phyloP scores from a whole-genome alignment of 306 rosid species.

The Trifolium fragiferum region DNA sequence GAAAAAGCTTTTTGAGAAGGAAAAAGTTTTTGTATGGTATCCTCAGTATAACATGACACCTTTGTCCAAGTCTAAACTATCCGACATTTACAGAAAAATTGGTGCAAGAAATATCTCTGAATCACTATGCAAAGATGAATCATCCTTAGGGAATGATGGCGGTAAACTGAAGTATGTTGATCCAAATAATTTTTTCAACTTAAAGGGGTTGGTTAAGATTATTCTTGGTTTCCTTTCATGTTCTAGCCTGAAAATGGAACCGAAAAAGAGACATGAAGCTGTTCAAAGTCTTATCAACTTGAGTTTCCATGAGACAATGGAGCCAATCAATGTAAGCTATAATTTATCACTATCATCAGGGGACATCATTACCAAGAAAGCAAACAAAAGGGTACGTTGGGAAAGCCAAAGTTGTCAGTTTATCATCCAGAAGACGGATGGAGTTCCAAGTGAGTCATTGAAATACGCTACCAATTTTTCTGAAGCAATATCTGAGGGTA shows the following conservation, averaged over 20 bases:
- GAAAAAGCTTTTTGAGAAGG: conserved; percentile 61
- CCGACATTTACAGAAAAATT: conserved; percentile 54
- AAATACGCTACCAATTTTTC: conserved; percentile 49
- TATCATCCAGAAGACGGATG: conserved; percentile 46
- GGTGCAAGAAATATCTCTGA: conserved; percentile 61
- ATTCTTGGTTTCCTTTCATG: conserved; percentile 74
- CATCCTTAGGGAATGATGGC: conserved; percentile 19
- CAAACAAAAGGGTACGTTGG: conserved; percentile 55
- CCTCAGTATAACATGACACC: conserved; percentile 55
- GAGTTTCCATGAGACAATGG: conserved; percentile 36
- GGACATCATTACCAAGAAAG: conserved; percentile 40
- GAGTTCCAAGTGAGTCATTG: not conserved
- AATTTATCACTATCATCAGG: conserved; percentile 19
- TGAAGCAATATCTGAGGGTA: conserved; percentile 61
- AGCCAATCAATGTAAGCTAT: conserved; percentile 2
- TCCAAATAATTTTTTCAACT: conserved; percentile 41
- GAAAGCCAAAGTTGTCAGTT: conserved; percentile 47
- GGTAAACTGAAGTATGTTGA: conserved; percentile 35
- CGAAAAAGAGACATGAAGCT: conserved; percentile 54
- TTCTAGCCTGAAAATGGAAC: conserved; percentile 62
- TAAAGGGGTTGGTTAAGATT: conserved; percentile 58
- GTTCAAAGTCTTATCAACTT: conserved; percentile 54
- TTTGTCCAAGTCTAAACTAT: conserved; percentile 43
- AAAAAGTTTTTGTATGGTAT: conserved; percentile 70
- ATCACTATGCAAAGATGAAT: conserved; percentile 53